Base-by-base conservation (phyloP, 2,329 filamentous ascomycete species). In the Trichoderma polysporum region DNA sequence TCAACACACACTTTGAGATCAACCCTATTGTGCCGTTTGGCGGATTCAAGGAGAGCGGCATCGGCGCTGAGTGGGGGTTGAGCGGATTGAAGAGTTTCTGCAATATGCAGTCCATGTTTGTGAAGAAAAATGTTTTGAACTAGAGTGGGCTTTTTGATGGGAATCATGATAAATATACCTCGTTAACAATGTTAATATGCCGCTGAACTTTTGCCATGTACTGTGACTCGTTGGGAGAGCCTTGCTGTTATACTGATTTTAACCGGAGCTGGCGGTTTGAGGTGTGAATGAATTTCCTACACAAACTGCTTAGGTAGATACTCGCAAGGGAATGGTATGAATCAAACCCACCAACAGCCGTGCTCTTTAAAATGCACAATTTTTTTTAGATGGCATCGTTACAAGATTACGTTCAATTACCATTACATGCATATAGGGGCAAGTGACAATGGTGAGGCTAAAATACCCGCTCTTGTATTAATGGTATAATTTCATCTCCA, bases 1-100 rank as follows among this genome's bases (percentile, higher is more conserved):
- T 81, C 57, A 80, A 80, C 54, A 75, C 74, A 9, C 73, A 70
- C 8, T 75, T 77, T 54, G 76, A 91, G 71, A 88, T 90, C 69
- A 88, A 90, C 74, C 77, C 83, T 1, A 78, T 79, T 0, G 77
- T 91, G 69, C 88, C 89, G 0, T 89, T 91, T 73, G 89, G 89
- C 4, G 89, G 89, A 17, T 83, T 83, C 65, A 90, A 90, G 81
- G 80, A 81, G 54, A 89, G 86, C 56, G 89, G 88, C 0, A 89
- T 83, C 71, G 88, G 88, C n/a, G 9, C n/a, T 8, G 65, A 67
- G 45, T 57, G 57, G 58, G 65, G 65, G 4, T 8, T 37, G 17
- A 54, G 57, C 12, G 65, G 65, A 6, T 27, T 67, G 29, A 67
- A 67, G 65, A 31, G 39, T 13, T 67, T 49, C 47, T 56, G 49